These are phyloP conservation scores for Ogataea hybrid DNA, from an alignment of 1,139 yeast genomes.

Conservation along the genomic window DNA sequence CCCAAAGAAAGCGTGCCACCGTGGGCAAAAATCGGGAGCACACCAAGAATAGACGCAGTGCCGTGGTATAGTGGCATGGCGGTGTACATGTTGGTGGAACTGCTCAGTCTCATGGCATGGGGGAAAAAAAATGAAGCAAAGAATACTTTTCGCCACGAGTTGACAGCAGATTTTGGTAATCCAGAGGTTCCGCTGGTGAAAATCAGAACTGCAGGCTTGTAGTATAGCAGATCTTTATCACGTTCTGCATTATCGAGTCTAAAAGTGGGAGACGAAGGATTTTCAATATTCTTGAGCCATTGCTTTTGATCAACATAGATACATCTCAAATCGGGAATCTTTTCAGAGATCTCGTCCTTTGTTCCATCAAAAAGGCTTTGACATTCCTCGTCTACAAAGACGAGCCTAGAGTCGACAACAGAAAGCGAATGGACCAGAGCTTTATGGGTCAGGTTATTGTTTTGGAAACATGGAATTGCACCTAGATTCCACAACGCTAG, in stretches of 20 bases:
- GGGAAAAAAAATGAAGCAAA: constrained; percentile 74
- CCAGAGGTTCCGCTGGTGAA: constrained; percentile 97
- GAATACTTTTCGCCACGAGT: constrained; percentile 84
- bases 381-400: constrained; percentile 74
- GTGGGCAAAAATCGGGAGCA: constrained; percentile 61
- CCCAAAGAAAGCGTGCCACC: constrained; percentile 78
- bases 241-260: constrained; percentile 57
- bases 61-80: constrained; percentile 97
- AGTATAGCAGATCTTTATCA: constrained; percentile 55
- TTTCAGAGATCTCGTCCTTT: constrained; percentile 43
- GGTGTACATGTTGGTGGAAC: constrained; percentile 64
- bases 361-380: constrained; percentile 53
- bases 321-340: constrained; percentile 35
- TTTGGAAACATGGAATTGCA: constrained; percentile 83
- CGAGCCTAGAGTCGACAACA: constrained; percentile 60
- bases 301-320: constrained; percentile 53
- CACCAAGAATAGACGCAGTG: constrained; percentile 87
- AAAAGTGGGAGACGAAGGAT: constrained; percentile 48
- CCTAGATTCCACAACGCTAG: constrained; percentile 89
- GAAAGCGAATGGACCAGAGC: constrained; percentile 81
- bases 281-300: constrained; percentile 37
- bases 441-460: constrained; percentile 72
- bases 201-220: constrained; percentile 67
- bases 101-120: constrained; percentile 59
- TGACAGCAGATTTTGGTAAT: constrained; percentile 88